A percentile compares a stretch with the other conserved stretches of the same genome.
Conservation (phyloP, 2,329 filamentous ascomycete genomes). For the Trichoderma atrobrunneum region DNA sequence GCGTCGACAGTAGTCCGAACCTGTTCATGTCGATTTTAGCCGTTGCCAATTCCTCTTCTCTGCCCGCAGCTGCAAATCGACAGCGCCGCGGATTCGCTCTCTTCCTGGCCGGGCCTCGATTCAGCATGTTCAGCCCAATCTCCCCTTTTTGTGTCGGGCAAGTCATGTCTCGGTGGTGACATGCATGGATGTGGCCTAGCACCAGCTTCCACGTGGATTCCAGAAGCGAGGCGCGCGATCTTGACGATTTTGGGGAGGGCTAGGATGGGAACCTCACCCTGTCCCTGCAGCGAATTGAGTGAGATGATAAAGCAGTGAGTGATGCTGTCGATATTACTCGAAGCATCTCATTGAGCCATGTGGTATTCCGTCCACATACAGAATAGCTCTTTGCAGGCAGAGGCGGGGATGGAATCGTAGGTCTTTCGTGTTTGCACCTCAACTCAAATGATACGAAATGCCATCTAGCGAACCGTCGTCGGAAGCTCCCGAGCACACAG, state of each 20-base stretch:
- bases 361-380: not conserved
- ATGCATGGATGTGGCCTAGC: conserved; percentile 9
- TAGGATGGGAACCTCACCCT: not conserved
- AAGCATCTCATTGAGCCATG: too few species aligned
- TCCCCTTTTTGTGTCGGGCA: not conserved
- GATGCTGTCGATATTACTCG: not conserved
- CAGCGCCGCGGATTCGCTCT: not conserved
- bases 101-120: not conserved
- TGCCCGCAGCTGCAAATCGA: not conserved
- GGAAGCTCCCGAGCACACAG: conserved; percentile 15
- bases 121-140: not conserved
- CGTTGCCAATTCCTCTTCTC: not conserved
- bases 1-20: not conserved
- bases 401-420: not conserved
- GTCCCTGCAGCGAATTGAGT: not conserved
- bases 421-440: not conserved
- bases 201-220: conserved; percentile 15
- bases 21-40: not conserved
- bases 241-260: conserved; percentile 7
- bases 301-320: not conserved
- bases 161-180: conserved; percentile 12
- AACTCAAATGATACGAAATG: not conserved
- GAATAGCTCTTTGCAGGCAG: not conserved
- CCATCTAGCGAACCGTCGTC: conserved; percentile 1
- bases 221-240: conserved; percentile 17